phyloP scores from a whole-genome alignment of 1,284 basidiomycete genomes.

The Cryptococcus sp. region DNA sequence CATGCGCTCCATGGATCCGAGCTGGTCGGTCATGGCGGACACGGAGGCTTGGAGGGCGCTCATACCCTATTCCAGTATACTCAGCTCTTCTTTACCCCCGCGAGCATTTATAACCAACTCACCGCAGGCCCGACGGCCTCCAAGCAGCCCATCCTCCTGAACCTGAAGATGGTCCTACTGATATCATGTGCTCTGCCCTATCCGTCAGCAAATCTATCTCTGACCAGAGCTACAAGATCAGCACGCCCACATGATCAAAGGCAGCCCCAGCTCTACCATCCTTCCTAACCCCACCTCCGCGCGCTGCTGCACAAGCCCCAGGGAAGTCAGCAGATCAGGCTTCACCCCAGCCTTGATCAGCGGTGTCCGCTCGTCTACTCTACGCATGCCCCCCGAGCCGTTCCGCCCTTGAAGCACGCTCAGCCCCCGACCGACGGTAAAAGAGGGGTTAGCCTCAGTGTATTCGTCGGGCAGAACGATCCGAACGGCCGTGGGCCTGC shows the following conservation, averaged over 20 bases:
- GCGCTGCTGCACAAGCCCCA: conserved; percentile 15
- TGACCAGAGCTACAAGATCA: neutral
- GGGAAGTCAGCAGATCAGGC: conserved; percentile 32
- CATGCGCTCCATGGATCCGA: conserved; percentile 79
- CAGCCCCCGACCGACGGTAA: neutral
- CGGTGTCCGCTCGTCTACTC: conserved; percentile 36
- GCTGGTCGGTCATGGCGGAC: conserved; percentile 74
- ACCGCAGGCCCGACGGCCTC: conserved; percentile 83
- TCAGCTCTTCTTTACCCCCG: too few species aligned
- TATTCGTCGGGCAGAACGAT: conserved; percentile 19
- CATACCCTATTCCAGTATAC: conserved; percentile 53
- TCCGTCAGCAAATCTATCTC: conserved; percentile 29
- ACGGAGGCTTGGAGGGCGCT: conserved; percentile 67
- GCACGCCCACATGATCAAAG: conserved; percentile 40
- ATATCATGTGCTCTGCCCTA: conserved; percentile 72
- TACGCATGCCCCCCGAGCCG: neutral
- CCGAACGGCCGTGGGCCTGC: conserved; percentile 41
- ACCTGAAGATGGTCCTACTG: conserved; percentile 63
- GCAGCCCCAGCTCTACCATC: conserved; percentile 38
- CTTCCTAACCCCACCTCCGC: conserved; percentile 34
- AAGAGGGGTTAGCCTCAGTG: neutral
- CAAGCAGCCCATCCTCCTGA: conserved; percentile 70
- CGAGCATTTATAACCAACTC: conserved; percentile 22
- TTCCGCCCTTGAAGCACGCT: neutral
- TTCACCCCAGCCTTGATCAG: conserved; percentile 46